Conservation (phyloP, 495 filamentous ascomycete species). For the Neurospora pannonica region DNA sequence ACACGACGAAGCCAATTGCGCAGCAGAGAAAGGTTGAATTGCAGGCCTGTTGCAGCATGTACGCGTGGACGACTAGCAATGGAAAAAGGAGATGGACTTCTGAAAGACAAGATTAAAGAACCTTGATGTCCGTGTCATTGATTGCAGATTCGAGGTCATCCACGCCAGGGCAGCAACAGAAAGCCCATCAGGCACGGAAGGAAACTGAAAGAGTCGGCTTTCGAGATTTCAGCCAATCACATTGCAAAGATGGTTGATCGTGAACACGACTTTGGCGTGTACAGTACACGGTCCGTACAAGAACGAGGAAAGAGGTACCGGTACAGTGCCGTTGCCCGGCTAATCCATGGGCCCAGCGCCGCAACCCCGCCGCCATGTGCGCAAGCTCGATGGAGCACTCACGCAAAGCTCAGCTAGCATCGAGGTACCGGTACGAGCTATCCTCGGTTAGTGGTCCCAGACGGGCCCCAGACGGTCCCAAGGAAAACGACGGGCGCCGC, state of each 20-base stretch:
- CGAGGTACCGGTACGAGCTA: slow-evolving; percentile 13
- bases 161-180: neutral
- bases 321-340: slow-evolving; percentile 9
- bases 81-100: slow-evolving; percentile 4
- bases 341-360: slow-evolving; percentile 14
- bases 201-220: neutral
- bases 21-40: slow-evolving; percentile 4
- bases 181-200: neutral
- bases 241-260: neutral
- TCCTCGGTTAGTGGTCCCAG: slow-evolving; percentile 25
- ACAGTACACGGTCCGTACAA: neutral
- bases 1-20: slow-evolving; percentile 5
- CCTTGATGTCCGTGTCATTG: neutral
- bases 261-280: neutral
- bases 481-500: neutral
- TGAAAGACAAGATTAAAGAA: slow-evolving; percentile 6
- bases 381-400: slow-evolving; percentile 5
- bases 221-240: neutral
- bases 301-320: slow-evolving; percentile 3
- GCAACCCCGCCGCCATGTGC: slow-evolving; percentile 16
- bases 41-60: slow-evolving; percentile 4
- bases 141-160: neutral
- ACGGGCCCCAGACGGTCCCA: slow-evolving; percentile 4
- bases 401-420: neutral
- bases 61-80: neutral